Evolutionary conservation across 1,284 basidiomycete species (phyloP), one percentile per base, ranked within the genome.

Genomic region (Sparassis latifolia): DNA sequence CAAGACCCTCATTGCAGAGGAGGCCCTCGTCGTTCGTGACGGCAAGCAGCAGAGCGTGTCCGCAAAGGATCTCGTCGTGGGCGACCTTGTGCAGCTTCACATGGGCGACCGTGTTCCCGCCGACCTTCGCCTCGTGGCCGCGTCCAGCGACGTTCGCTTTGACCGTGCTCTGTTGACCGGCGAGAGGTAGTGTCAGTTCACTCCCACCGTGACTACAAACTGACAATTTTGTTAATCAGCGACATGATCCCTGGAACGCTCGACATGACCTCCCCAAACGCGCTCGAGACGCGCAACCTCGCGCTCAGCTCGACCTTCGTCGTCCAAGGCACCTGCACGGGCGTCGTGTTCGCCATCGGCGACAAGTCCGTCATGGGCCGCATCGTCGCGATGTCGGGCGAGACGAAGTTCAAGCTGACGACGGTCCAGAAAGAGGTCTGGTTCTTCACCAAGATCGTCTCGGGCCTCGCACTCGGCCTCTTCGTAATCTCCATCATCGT

Each of bases 141-240:
- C 67, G 10, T 72, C 71, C 12, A 67, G 69, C 31, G 82, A 85
- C 56, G 65, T 82, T 49, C 74, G 75, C 45, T 77, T 86, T 48
- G 83, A 86, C 58, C 74, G 81, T 32, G 75, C 80, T 2, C 74
- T 85, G n/a, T 69, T 86, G 39, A 86, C 83, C 0, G 83, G 83
- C 35, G 76, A 78, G 63, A 67, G 76, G 68, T 71, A 7, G 42
- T 32, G 32, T 29, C 43, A 42, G n/a, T 32, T 38, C 28, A 20
- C 3, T 33, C 7, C 2, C 27, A 9, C 10, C 29, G 3, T 42
- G 47, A 33, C 9, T 28, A 3, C 20, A 32, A 4, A 4, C 44
- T 35, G 27, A 32, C 28, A 28, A 5, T 20, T 12, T 39, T 10
- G 20, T 20, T 20, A 20, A 20, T 4, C 38, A 62, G 60, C 40